Evolutionary conservation across 139 green algal genomes (phyloP), one percentile per base, ranked within the genome.

Genomic region (Astrephomene gubernaculifera): DNA sequence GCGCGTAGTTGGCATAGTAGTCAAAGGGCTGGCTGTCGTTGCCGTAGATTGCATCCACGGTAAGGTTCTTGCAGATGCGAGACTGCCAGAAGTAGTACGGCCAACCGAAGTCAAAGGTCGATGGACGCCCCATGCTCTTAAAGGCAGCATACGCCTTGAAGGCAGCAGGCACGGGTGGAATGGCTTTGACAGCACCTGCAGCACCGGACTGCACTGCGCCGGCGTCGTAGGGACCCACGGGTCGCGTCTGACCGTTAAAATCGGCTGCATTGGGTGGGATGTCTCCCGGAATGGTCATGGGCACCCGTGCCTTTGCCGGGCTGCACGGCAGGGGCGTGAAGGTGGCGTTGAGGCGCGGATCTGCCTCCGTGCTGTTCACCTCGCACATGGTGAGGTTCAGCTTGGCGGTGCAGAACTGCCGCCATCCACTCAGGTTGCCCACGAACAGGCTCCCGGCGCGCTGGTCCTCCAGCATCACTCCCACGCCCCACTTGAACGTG

Each of bases 401-500:
- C 14, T 9, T 29, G 19, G 12, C 21, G 0, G 52, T 36, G 61
- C 78, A 84, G 43, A 39, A 33, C 14, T 0, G 21, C n/a, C 43
- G 61, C 61, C 61, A 84, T 7, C 81, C 68, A 1, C 19, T 64
- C 5, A 63, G 49, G 52, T 80, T 80, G 52, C 81, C 81, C 14
- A 80, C 81, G 31, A 80, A 86, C 12, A 3, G 10, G 21, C 2
- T 36, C 21, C 36, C 38, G 27, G 41, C 0, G 2, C 81, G 81
- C 81, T 71, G 67, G 68, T 86, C 81, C 39, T 86, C 81, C 68
- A 86, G 68, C 81, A 86, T 80, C 10, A 53, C 81, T 27, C 68
- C 81, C 39, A 19, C 21, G 53, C 80, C 80, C 80, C 80, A 86
- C 1, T 57, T 29, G 67, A 86, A 86, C 21, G 43, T 60, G 9